Percentiles rank a stretch among this genome's conserved stretches.
Conservation (phyloP, 495 filamentous ascomycete species). For the Hyphodiscus hymeniophilus region DNA sequence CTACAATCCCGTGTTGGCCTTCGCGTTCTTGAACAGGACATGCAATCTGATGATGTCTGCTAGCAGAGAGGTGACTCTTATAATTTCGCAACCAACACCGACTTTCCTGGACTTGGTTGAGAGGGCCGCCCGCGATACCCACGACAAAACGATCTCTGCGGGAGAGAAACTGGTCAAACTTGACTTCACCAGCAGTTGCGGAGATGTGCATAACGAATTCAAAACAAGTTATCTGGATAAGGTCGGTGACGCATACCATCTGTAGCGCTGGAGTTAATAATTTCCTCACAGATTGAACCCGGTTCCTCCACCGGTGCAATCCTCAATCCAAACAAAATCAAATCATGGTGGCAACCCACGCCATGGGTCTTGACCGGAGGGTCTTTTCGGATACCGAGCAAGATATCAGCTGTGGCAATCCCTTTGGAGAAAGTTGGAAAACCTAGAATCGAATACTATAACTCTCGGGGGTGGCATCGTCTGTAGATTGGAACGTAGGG, state of each 20-base stretch:
- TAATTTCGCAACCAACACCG: constrained; percentile 2
- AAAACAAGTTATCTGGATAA: constrained; percentile 5
- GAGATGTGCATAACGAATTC: constrained; percentile 10
- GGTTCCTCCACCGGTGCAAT: constrained; percentile 2
- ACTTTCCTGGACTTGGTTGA: constrained; percentile 4
- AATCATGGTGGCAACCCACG: not conserved
- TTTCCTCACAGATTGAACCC: not conserved
- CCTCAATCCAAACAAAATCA: constrained; percentile 1
- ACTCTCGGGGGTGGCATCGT: not conserved
- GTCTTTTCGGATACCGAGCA: constrained; percentile 2
- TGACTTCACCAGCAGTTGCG: constrained; percentile 4
- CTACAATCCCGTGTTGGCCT: constrained; percentile 1
- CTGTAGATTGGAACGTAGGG: constrained; percentile 2
- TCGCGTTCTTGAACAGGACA: not conserved
- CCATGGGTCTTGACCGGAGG: constrained; percentile 2
- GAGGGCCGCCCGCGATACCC: constrained; percentile 2
- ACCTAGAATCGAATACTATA: constrained; percentile 7
- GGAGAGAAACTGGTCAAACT: constrained; percentile 3
- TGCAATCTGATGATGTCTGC: constrained; percentile 2
- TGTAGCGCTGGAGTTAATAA: not conserved
- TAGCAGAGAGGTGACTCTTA: constrained; percentile 4
- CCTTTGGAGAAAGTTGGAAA: constrained; percentile 1
- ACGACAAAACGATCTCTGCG: constrained; percentile 5
- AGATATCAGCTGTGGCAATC: constrained; percentile 2
- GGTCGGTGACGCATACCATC: constrained; percentile 2